A percentile compares a stretch with the other conserved stretches of the same genome.
Evolutionary conservation across 1,284 basidiomycete genomes (phyloP).

Genomic region (Anthracocystis panici-leucophaei): DNA sequence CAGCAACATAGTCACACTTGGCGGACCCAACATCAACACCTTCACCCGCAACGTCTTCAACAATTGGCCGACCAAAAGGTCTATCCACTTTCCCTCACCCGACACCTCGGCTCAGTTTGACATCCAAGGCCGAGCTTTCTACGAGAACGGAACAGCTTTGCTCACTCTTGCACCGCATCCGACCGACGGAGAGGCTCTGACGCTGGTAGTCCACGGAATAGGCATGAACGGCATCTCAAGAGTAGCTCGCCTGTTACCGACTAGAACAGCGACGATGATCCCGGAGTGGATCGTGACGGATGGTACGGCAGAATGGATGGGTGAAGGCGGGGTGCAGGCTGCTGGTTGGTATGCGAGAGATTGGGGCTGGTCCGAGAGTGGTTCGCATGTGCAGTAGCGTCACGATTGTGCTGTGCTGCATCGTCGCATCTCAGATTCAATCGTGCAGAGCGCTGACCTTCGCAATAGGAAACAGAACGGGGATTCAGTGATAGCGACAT

Average conservation of each 20-base stretch:
- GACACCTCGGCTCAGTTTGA: slow-evolving; percentile 28
- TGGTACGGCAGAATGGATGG: slow-evolving; percentile 33
- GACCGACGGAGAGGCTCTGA: slow-evolving; percentile 6
- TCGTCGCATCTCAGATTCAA: no score
- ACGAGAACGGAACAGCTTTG: slow-evolving; percentile 27
- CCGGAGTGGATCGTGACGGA: slow-evolving; percentile 54
- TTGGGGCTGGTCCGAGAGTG: slow-evolving; percentile 49
- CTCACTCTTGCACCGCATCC: slow-evolving; percentile 34
- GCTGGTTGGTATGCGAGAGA: slow-evolving; percentile 49
- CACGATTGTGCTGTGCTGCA: neutral
- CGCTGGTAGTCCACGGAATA: slow-evolving; percentile 38
- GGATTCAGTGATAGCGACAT: neutral
- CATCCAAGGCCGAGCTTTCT: slow-evolving; percentile 40
- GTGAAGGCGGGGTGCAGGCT: slow-evolving; percentile 42
- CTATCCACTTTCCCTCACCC: slow-evolving; percentile 27
- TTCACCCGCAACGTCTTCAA: slow-evolving; percentile 18
- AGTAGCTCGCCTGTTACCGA: slow-evolving; percentile 48
- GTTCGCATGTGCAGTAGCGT: slow-evolving; percentile 37
- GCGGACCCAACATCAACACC: slow-evolving; percentile 42
- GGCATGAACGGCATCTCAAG: slow-evolving; percentile 29
- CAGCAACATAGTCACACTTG: slow-evolving; percentile 41
- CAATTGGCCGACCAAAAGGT: slow-evolving; percentile 16
- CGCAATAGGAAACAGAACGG: neutral
- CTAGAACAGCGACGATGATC: slow-evolving; percentile 45
- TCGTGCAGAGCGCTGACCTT: neutral